A percentile compares a stretch with the other conserved stretches of the same genome.
These are phyloP conservation scores for Poterioochromonas sp. DNA, from an alignment of 352 stramenopile species.

Conservation along the genomic window DNA sequence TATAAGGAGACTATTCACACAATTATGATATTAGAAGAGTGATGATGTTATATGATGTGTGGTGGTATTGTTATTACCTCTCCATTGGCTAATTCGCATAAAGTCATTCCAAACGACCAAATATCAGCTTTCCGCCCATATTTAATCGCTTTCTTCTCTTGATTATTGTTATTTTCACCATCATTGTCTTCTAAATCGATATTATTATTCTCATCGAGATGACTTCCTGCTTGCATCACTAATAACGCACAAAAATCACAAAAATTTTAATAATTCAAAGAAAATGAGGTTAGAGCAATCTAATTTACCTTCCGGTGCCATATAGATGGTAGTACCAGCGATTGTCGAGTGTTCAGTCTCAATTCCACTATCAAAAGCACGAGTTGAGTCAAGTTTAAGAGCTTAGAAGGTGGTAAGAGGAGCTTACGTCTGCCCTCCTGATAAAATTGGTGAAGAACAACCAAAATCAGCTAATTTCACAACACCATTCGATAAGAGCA, in stretches of 20 bases:
- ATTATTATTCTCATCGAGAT: not conserved
- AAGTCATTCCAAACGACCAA: conserved; percentile 16
- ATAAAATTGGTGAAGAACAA: not conserved
- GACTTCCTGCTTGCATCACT: not conserved
- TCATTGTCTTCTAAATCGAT: not conserved
- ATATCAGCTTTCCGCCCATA: conserved; percentile 19
- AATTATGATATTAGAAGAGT: too few species aligned
- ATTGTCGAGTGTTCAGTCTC: not conserved
- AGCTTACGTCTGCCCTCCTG: not conserved
- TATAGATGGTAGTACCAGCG: conserved; percentile 4
- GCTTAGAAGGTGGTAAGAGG: not conserved
- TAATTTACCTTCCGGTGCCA: not conserved
- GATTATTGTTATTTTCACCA: not conserved
- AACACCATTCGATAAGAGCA: not conserved
- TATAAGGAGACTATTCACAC: not conserved
- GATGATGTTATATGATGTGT: too few species aligned
- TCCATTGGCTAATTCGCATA: not conserved
- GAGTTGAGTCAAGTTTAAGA: not conserved
- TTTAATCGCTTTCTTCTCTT: not conserved
- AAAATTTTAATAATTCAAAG: not conserved
- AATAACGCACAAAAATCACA: too few species aligned
- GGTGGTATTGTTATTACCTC: too few species aligned
- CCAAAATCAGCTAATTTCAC: conserved; percentile 31
- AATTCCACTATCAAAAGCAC: not conserved
- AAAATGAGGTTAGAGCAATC: not conserved